These are phyloP conservation scores for Pythium vanterpoolii DNA, from an alignment of 352 stramenopile genomes.

Conservation along the genomic window DNA sequence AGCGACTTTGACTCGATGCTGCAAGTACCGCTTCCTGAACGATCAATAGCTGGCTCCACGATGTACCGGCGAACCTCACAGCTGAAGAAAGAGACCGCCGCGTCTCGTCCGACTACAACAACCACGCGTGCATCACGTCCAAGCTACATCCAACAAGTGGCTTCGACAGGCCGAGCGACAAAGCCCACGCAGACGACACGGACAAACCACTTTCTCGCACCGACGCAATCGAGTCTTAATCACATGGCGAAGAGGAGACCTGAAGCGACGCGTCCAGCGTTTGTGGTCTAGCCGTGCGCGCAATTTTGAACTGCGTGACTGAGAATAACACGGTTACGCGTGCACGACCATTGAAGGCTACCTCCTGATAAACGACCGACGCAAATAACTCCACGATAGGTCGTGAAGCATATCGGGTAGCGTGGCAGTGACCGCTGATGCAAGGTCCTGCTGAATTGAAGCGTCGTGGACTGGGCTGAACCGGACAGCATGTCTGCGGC, in stretches of 20 bases:
- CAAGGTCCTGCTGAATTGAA: neutral
- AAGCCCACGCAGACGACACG: constrained; percentile 18
- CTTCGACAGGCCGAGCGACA: neutral
- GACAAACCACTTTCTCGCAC: constrained; percentile 58
- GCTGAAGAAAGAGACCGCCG: neutral
- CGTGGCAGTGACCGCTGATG: neutral
- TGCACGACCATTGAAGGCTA: neutral
- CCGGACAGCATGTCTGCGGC: constrained; percentile 7
- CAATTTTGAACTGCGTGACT: neutral
- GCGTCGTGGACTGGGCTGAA: neutral
- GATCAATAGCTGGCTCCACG: constrained; percentile 13
- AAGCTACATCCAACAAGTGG: neutral
- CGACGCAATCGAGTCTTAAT: constrained; percentile 64
- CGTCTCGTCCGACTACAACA: neutral
- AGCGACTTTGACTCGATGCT: constrained; percentile 26
- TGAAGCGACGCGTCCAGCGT: constrained; percentile 34
- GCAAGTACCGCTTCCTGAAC: constrained; percentile 17
- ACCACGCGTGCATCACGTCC: neutral
- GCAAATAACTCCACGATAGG: constrained; percentile 11
- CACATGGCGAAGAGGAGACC: constrained; percentile 32
- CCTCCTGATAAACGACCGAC: neutral
- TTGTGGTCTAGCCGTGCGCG: constrained; percentile 22
- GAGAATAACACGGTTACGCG: constrained; percentile 5
- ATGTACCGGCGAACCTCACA: neutral
- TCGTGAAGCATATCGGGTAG: too few species aligned